phyloP scores from a whole-genome alignment of 2,329 filamentous ascomycete species.

The Nigrospora sphaerica region DNA sequence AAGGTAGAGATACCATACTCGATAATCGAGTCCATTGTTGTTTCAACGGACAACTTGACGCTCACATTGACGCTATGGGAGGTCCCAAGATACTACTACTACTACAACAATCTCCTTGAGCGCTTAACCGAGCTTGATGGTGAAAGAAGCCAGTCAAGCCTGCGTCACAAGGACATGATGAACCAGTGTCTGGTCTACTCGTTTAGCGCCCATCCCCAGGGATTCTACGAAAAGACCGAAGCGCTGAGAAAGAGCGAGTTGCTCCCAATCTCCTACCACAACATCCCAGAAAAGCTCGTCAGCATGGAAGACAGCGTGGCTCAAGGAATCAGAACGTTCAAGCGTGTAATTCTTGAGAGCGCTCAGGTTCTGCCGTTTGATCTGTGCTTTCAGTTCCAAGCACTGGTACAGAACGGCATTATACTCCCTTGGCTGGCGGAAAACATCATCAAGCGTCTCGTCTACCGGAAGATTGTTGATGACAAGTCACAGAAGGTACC shows the following conservation, averaged over 20 bases:
- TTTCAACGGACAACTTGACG: conserved; percentile 23
- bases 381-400: conserved; percentile 55
- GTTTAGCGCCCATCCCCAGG: conserved; percentile 17
- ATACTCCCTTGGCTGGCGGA: conserved; percentile 48
- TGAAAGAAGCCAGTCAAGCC: background rate
- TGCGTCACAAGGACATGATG: conserved; percentile 14
- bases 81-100: conserved; percentile 40
- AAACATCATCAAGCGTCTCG: conserved; percentile 37
- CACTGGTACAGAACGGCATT: conserved; percentile 55
- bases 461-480: conserved; percentile 14
- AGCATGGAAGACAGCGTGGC: conserved; percentile 9
- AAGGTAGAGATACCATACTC: conserved; percentile 42
- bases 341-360: conserved; percentile 18
- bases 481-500: background rate
- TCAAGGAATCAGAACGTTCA: conserved; percentile 22
- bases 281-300: conserved; percentile 8
- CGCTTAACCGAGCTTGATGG: background rate
- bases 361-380: conserved; percentile 38
- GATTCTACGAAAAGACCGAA: conserved; percentile 22
- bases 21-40: conserved; percentile 38
- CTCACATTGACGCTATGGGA: conserved; percentile 45
- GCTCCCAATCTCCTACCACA: conserved; percentile 14
- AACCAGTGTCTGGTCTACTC: conserved; percentile 39
- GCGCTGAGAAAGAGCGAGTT: conserved; percentile 17
- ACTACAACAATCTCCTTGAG: conserved; percentile 1